Conservation (phyloP, 2,329 filamentous ascomycete species). For the Sporothrix dimorphospora region DNA sequence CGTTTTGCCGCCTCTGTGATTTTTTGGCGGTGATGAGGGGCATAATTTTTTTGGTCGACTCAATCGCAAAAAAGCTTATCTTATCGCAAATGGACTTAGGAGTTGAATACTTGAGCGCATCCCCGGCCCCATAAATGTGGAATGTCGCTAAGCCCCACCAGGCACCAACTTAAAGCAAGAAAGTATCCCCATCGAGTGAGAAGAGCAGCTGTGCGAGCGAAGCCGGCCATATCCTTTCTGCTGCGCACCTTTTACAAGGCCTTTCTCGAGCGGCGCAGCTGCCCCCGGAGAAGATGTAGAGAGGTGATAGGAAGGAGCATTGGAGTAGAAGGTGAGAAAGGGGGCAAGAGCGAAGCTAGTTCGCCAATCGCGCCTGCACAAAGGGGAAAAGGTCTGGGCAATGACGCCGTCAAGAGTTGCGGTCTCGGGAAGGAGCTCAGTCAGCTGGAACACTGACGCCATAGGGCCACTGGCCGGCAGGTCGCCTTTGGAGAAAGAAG, state of each 20-base stretch:
- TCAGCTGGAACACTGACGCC: background rate
- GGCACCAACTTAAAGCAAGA: slow-evolving; percentile 17
- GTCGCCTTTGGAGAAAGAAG: background rate
- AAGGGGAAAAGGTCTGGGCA: background rate
- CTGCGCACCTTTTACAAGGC: background rate
- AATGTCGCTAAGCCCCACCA: slow-evolving; percentile 24
- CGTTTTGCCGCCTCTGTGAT: slow-evolving; percentile 11
- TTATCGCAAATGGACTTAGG: slow-evolving; percentile 26
- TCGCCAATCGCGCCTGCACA: slow-evolving; percentile 13
- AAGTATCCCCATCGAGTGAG: background rate
- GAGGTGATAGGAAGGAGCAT: background rate
- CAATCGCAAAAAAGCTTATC: slow-evolving; percentile 27
- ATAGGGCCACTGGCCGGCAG: background rate
- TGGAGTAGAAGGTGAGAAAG: background rate
- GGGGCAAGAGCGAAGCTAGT: background rate
- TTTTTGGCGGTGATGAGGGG: slow-evolving; percentile 36
- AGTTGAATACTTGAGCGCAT: no score
- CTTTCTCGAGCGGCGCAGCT: background rate
- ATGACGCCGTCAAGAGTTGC: background rate
- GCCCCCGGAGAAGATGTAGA: background rate
- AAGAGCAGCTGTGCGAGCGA: background rate
- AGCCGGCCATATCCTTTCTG: background rate
- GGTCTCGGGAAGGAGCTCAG: background rate
- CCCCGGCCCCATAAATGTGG: slow-evolving; percentile 2
- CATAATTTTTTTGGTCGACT: slow-evolving; percentile 29